Evolutionary conservation across 2,329 filamentous ascomycete genomes (phyloP).

Genomic region (Simplicillium aogashimaense): DNA sequence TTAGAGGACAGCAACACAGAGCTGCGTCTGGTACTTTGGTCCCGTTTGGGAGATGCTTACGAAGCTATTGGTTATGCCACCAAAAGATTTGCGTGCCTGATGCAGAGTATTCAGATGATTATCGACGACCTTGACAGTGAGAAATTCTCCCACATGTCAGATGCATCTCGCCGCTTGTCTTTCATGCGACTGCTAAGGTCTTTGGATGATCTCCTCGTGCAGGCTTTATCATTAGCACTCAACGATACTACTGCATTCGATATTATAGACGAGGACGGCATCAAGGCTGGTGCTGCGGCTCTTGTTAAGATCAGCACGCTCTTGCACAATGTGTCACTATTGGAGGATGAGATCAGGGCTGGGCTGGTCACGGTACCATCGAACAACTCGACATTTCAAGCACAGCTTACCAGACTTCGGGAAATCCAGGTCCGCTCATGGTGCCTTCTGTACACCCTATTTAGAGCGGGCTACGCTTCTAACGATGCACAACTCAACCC

Average conservation of each 20-base stretch:
- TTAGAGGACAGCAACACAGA: constrained; percentile 73
- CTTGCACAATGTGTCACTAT: constrained; percentile 69
- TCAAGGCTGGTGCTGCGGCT: constrained; percentile 62
- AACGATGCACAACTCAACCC: constrained; percentile 52
- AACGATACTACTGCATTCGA: constrained; percentile 66
- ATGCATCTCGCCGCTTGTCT: constrained; percentile 56
- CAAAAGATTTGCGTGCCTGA: constrained; percentile 78
- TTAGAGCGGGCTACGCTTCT: constrained; percentile 70
- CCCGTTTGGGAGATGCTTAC: constrained; percentile 83
- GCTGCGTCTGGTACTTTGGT: constrained; percentile 80
- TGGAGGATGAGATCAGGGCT: constrained; percentile 77
- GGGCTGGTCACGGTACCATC: constrained; percentile 56
- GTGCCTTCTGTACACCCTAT: constrained; percentile 74
- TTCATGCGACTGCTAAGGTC: constrained; percentile 71
- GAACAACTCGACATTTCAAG: constrained; percentile 43
- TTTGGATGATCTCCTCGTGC: constrained; percentile 65
- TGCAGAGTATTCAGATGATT: constrained; percentile 79
- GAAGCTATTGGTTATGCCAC: constrained; percentile 73
- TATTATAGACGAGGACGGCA: constrained; percentile 70
- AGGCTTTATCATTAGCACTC: constrained; percentile 58
- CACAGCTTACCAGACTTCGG: constrained; percentile 56
- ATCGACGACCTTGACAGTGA: constrained; percentile 53
- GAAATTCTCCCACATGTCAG: constrained; percentile 47
- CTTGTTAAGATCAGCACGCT: constrained; percentile 63
- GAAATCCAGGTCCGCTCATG: constrained; percentile 84